phyloP scores from a whole-genome alignment of 2,329 filamentous ascomycete species.

The Sporothrix euskadiensis region DNA sequence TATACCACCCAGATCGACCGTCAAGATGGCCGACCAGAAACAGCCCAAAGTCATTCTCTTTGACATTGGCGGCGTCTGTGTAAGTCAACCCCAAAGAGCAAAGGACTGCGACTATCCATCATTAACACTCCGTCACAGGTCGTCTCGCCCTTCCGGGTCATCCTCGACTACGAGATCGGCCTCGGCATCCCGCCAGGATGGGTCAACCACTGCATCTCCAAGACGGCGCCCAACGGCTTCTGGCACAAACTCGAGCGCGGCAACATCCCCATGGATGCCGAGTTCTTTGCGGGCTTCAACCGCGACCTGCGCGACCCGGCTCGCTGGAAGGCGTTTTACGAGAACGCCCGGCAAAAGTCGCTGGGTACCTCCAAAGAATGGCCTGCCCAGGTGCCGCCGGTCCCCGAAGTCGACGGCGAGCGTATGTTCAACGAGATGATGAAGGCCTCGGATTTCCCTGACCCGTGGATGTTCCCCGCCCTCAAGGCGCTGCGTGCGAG shows the following conservation, averaged over 20 bases:
- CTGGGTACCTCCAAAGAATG: slow-evolving; percentile 34
- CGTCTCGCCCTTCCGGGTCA: slow-evolving; percentile 86
- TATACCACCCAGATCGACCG: background rate
- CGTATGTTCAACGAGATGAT: slow-evolving; percentile 92
- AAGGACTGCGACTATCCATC: slow-evolving; percentile 24
- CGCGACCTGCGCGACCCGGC: slow-evolving; percentile 65
- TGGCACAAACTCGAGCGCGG: slow-evolving; percentile 91
- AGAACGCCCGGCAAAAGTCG: slow-evolving; percentile 36
- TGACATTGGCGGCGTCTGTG: slow-evolving; percentile 95
- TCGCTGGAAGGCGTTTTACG: slow-evolving; percentile 70
- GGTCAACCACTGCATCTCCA: slow-evolving; percentile 87
- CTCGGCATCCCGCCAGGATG: slow-evolving; percentile 80
- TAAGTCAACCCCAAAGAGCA: slow-evolving; percentile 53
- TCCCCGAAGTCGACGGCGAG: slow-evolving; percentile 75
- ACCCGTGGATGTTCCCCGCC: slow-evolving; percentile 88
- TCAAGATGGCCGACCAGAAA: slow-evolving; percentile 46
- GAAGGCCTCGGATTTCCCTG: slow-evolving; percentile 65
- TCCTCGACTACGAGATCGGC: slow-evolving; percentile 81
- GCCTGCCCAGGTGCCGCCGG: slow-evolving; percentile 52
- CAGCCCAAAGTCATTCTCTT: slow-evolving; percentile 79
- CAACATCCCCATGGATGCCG: slow-evolving; percentile 70
- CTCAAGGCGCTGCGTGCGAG: slow-evolving; percentile 66
- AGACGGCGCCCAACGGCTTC: slow-evolving; percentile 72
- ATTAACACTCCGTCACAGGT: slow-evolving; percentile 56
- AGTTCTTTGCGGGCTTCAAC: slow-evolving; percentile 76